Evolutionary conservation across 208 protist species (phyloP).

Genomic region (Tritrichomonas foetus): DNA sequence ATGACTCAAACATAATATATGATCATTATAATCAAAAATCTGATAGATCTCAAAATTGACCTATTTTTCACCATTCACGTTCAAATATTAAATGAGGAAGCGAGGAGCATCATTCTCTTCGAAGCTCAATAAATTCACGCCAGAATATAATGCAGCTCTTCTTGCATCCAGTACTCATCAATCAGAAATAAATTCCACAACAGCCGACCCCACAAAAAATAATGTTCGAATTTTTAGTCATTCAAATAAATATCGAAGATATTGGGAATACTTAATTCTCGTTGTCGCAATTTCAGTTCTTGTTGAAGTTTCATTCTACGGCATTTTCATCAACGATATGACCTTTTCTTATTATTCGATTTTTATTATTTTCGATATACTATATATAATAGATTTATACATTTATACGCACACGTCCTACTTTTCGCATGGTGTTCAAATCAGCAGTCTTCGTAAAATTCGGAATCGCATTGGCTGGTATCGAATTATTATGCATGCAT

Average conservation of each 20-base stretch:
- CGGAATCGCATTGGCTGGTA: background rate
- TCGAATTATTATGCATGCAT: background rate
- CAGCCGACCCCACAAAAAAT: no score
- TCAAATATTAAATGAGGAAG: no score
- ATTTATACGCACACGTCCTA: background rate
- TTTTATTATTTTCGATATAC: background rate
- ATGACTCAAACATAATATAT: no score
- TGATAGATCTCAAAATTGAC: no score
- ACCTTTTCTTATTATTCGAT: background rate
- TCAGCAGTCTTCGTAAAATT: background rate
- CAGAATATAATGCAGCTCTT: no score
- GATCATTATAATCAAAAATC: no score
- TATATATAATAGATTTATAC: background rate
- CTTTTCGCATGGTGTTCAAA: background rate
- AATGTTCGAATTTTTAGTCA: background rate
- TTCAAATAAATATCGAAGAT: background rate
- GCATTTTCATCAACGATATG: background rate
- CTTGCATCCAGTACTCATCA: no score
- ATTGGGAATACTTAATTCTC: constrained; percentile 33
- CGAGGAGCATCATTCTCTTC: no score
- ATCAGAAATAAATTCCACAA: no score
- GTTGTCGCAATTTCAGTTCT: background rate
- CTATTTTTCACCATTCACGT: no score
- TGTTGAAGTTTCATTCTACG: background rate
- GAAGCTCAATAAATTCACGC: no score